Evolutionary conservation across 2,329 filamentous ascomycete species (phyloP).

Genomic region (Calonectria pauciramosa): DNA sequence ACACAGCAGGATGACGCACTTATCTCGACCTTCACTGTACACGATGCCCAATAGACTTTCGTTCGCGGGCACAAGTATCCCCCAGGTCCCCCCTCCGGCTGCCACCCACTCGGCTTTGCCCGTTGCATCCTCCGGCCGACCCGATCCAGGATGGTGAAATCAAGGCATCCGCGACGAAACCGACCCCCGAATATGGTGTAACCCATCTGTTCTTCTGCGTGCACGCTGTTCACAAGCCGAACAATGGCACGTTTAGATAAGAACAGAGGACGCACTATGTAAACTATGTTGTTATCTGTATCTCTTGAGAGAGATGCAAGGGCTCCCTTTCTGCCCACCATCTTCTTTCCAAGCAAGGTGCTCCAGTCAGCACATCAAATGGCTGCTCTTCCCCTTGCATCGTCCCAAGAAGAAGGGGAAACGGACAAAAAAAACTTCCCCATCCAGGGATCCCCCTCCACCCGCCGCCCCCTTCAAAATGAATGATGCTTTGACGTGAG

Average conservation of each 20-base stretch:
- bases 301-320: not conserved
- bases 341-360: not conserved
- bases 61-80: slow-evolving; percentile 1
- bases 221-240: not conserved
- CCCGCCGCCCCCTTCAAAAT: slow-evolving; percentile 29
- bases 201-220: not conserved
- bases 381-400: slow-evolving; percentile 9
- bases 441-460: not conserved
- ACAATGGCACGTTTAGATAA: not conserved
- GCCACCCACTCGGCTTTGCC: slow-evolving; percentile 3
- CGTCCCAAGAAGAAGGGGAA: not conserved
- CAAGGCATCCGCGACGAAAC: slow-evolving; percentile 12
- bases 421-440: not conserved
- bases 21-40: not conserved
- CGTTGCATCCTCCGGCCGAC: slow-evolving; percentile 24
- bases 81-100: not conserved
- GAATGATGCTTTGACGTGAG: slow-evolving; percentile 45
- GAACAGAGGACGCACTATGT: not conserved
- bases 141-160: slow-evolving; percentile 24
- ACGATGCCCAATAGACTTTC: not conserved
- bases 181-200: not conserved
- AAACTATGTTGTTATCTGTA: not conserved
- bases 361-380: slow-evolving; percentile 2
- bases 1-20: slow-evolving; percentile 22
- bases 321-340: not conserved